Evolutionary conservation across 1,284 basidiomycete genomes (phyloP), one percentile per base, ranked within the genome.

Genomic region (Leccinum fallax): DNA sequence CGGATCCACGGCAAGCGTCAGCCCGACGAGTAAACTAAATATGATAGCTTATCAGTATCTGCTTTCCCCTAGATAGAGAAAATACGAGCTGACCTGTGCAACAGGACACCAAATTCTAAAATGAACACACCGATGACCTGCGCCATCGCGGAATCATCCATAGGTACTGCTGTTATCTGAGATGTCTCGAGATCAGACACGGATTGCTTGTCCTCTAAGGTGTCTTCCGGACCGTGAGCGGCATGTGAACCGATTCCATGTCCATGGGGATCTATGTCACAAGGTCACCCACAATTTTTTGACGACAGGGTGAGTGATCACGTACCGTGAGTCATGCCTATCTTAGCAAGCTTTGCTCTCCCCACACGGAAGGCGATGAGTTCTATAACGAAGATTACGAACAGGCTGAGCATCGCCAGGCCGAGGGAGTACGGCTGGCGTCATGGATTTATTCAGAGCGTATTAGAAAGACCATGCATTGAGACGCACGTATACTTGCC

Each of bases 101-200:
- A 81, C 13, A 96, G 78, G 55, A 98, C 93, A 69, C 97, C 97
- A 70, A 98, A 97, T 74, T 93, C 94, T 62, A 97, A 81, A 65
- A 96, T 94, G 49, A 84, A 88, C 51, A 95, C 82, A 21, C 95
- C 95, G 53, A 98, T 81, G 55, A 97, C 80, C 76, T 98, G 94
- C 1, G 93, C 88, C 1, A 83, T 67, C 2, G 84, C 79, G 15
- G 77, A 76, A 58, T 87, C 81, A 40, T 81, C 71, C 6, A 77
- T 62, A 10, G 48, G 10, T 1, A 3, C 55, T 6, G 55, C 13
- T 1, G 48, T 16, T 24, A 10, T 24, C n/a, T 60, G 63, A 16
- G 69, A 66, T 9, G 68, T 61, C 43, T 73, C 70, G 51, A 65
- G 10, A 21, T 71, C 69, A 9, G 70, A 58, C 3, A 63, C 48